Percentiles rank a stretch among this genome's conserved stretches.
phyloP scores from a whole-genome alignment of 352 stramenopile species.

The Blastocystis sp. region DNA sequence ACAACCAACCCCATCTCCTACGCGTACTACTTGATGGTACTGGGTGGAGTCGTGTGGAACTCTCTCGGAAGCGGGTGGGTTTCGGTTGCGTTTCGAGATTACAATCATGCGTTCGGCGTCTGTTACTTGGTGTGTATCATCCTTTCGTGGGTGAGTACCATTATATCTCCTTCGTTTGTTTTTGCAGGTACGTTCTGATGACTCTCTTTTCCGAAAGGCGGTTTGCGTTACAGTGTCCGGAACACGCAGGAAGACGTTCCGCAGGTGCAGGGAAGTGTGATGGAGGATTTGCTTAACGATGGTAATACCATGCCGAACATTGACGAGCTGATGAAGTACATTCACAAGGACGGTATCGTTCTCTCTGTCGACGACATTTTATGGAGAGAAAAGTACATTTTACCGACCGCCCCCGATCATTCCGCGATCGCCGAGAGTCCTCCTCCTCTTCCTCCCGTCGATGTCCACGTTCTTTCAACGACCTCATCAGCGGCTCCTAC shows the following conservation, averaged over 20 bases:
- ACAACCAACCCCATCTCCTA: neutral
- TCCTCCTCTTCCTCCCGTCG: neutral
- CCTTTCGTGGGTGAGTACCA: constrained; percentile 19
- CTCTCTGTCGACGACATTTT: constrained; percentile 39
- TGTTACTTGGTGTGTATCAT: constrained; percentile 47
- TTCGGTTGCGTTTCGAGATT: neutral
- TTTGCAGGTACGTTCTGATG: neutral
- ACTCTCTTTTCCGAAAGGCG: neutral
- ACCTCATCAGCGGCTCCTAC: neutral
- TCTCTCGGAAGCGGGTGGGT: constrained; percentile 25
- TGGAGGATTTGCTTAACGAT: neutral
- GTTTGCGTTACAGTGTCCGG: neutral
- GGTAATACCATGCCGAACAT: neutral
- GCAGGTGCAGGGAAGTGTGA: neutral
- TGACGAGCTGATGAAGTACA: neutral
- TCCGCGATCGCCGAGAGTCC: neutral
- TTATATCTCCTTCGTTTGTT: constrained; percentile 32
- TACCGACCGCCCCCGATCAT: too few relatives aligned
- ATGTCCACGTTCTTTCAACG: neutral
- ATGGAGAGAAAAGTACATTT: constrained; percentile 22
- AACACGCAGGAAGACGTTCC: neutral
- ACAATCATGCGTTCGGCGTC: constrained; percentile 8
- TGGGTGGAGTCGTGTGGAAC: constrained; percentile 40
- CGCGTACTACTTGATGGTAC: constrained; percentile 1
- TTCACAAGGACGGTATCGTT: neutral